These are phyloP conservation scores for Pichia sp. DNA, from an alignment of 1,139 yeast genomes.

Conservation along the genomic window DNA sequence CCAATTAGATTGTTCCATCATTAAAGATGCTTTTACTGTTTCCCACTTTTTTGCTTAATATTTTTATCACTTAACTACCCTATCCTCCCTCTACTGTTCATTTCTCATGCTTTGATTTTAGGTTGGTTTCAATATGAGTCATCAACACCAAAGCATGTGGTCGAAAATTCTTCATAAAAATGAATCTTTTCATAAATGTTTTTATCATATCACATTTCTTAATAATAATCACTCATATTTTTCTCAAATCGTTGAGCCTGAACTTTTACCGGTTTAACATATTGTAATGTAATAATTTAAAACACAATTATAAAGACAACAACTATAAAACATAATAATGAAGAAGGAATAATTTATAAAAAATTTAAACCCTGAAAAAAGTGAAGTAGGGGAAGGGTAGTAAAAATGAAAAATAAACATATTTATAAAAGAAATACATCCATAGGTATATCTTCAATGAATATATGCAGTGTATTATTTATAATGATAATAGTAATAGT, in stretches of 20 bases:
- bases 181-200: background rate
- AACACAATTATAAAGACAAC: conserved; percentile 5
- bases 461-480: conserved; percentile 3
- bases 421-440: background rate
- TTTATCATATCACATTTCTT: background rate
- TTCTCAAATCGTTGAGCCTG: background rate
- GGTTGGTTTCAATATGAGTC: no score
- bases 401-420: background rate
- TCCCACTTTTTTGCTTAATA: background rate
- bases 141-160: no score
- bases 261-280: background rate
- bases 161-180: background rate
- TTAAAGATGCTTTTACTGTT: conserved; percentile 33
- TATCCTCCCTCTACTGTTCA: background rate
- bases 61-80: background rate
- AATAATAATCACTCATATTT: background rate
- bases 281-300: conserved; percentile 2
- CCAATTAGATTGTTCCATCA: conserved; percentile 98
- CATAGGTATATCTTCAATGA: background rate
- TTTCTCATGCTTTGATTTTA: background rate
- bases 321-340: conserved; percentile 3
- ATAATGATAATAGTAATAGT: background rate
- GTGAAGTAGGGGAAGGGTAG: background rate
- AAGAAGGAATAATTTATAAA: background rate
- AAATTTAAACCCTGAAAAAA: background rate